phyloP scores from a whole-genome alignment of 495 filamentous ascomycete genomes.

The Podospora anserina region DNA sequence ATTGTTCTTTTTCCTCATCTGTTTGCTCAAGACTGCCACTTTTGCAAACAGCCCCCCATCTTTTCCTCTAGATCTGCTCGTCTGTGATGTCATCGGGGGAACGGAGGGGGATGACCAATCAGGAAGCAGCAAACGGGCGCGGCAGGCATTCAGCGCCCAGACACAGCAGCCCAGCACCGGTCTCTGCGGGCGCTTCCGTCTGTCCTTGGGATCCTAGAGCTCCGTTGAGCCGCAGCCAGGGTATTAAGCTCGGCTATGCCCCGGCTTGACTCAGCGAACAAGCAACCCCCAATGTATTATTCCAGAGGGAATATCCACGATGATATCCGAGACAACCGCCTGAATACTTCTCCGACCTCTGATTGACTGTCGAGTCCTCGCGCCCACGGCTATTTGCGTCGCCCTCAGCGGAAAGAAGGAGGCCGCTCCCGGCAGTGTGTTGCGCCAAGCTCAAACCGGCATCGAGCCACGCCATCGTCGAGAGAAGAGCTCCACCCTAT shows the following conservation, averaged over 20 bases:
- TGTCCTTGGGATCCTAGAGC: slow-evolving; percentile 2
- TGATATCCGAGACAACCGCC: slow-evolving; percentile 2
- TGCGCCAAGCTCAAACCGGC: background rate
- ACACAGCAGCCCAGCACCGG: background rate
- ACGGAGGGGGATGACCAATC: slow-evolving; percentile 13
- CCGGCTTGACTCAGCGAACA: slow-evolving; percentile 6
- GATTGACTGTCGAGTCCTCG: background rate
- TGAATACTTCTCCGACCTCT: background rate
- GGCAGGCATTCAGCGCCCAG: background rate
- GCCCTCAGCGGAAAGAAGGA: background rate
- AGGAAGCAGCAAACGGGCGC: background rate
- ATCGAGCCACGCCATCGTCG: background rate
- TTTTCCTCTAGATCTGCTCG: background rate
- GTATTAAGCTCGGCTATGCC: slow-evolving; percentile 10
- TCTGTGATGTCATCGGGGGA: slow-evolving; percentile 21
- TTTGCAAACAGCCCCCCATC: background rate
- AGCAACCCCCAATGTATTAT: background rate
- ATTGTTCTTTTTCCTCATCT: background rate
- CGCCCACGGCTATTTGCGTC: background rate
- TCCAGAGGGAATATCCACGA: slow-evolving; percentile 2
- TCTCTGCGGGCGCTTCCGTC: slow-evolving; percentile 5
- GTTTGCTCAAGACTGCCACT: background rate
- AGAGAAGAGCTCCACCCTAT: background rate
- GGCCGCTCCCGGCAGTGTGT: background rate
- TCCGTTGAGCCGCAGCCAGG: slow-evolving; percentile 9